Evolutionary conservation across 225 moss, liverwort and hornwort genomes (phyloP), one percentile per base, ranked within the genome.

Genomic region (Asterella californica): DNA sequence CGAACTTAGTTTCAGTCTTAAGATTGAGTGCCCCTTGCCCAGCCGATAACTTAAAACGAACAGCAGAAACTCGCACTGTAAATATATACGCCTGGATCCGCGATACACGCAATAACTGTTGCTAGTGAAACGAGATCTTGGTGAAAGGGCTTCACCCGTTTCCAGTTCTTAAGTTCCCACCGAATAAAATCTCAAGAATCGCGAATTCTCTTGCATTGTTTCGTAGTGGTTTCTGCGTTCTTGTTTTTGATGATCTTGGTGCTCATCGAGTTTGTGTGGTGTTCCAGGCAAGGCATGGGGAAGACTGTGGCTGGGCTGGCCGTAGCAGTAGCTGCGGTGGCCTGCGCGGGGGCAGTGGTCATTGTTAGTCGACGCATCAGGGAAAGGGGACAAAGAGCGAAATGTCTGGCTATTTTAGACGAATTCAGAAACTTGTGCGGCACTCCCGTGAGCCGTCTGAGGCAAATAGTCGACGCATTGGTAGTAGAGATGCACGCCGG

Each of bases 401-500:
- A 84, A 80, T 85, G 83, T 70, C 54, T 77, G 2, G 52, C 79
- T 15, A 83, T 88, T 34, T 32, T 88, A 77, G 82, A 88, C 19
- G 88, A 86, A 42, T 96, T 96, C 84, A 94, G 94, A 79, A 82
- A 80, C 62, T 74, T 84, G 30, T 92, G 92, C 47, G 91, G 91
- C 27, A 92, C 94, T 52, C 94, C 96, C 6, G 80, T 88, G 75
- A 81, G 90, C 69, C 85, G 85, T n/a, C 79, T 96, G 77, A 90
- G 90, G 50, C 91, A 96, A 76, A 88, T 96, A 42, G 89, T 92
- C 25, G 96, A 92, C 79, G 92, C 92, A 60, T 82, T 96, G 85
- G 88, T 92, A 66, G 76, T 88, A 77, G 96, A 96, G 71, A 96
- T 96, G 96, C 89, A 91, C 10, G 90, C 92, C 25, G 96, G 94